Evolutionary conservation across 495 filamentous ascomycete species (phyloP).

Genomic region (Hyaloscypha variabilis): DNA sequence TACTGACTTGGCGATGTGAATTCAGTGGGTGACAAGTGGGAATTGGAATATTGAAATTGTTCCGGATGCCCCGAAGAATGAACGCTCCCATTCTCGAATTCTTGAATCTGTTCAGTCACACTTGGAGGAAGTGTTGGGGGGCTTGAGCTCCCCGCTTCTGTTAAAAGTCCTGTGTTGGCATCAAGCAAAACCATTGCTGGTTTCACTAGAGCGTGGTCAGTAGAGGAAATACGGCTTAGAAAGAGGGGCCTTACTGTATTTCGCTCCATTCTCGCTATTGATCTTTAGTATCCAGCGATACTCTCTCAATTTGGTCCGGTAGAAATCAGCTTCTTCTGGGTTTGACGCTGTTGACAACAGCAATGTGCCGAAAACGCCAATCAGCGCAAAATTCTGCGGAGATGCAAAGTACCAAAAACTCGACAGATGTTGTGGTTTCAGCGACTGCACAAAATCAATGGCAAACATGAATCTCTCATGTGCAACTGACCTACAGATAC

Average conservation of each 20-base stretch:
- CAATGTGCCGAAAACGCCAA: constrained; percentile 77
- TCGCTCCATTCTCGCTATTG: constrained; percentile 71
- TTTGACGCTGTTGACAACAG: constrained; percentile 83
- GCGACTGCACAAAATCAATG: constrained; percentile 75
- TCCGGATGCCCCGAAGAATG: constrained; percentile 4
- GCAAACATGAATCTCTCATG: constrained; percentile 75
- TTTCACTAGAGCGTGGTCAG: constrained; percentile 20
- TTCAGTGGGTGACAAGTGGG: constrained; percentile 8
- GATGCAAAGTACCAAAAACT: constrained; percentile 84
- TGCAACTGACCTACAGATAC: constrained; percentile 91
- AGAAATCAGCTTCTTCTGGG: constrained; percentile 90
- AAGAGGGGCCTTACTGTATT: constrained; percentile 18
- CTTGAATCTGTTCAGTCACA: background rate
- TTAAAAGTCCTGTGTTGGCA: constrained; percentile 28
- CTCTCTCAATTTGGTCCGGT: constrained; percentile 79
- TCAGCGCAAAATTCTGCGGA: constrained; percentile 77
- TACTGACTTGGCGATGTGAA: constrained; percentile 22
- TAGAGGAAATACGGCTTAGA: background rate
- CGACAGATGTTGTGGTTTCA: constrained; percentile 71
- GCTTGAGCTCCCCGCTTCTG: constrained; percentile 7
- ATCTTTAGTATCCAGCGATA: constrained; percentile 94
- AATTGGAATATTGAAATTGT: constrained; percentile 13
- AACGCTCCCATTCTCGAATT: constrained; percentile 6
- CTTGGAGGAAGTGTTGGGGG: background rate
- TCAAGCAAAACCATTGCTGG: constrained; percentile 31